Evolutionary conservation across 2,329 filamentous ascomycete species (phyloP), one percentile per base, ranked within the genome.

Genomic region (Clarireedia paspali): DNA sequence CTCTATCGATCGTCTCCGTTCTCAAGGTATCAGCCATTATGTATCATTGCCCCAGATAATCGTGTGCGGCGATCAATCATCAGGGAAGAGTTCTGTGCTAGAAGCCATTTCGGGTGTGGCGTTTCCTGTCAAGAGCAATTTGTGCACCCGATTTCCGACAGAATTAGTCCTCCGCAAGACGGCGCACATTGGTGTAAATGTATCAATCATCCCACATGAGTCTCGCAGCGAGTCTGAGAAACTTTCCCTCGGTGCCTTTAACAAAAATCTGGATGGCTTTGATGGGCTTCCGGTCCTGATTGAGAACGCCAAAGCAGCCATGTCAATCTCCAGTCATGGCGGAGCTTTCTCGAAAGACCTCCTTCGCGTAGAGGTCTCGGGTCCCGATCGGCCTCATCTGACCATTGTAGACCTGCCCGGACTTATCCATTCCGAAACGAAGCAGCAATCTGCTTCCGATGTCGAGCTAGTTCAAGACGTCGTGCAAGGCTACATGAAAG

Each of bases 361-460:
- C 45, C 58, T 62, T 46, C 60, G 60, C 27, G 38, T 65, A 48
- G 59, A 65, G 36, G 48, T 64, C 44, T 62, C 59, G 1, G 62
- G 60, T 14, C 58, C 60, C 0, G 65, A 72, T 7, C 71, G 71
- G n/a, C 75, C 74, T 2, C 75, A 80, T 24, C 70, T 84, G 23
- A 84, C 80, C 0, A 72, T 84, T 34, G 79, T 84, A 2, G 80
- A 84, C 63, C 70, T 84, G 1, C 81, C 80, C 0, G 80, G 80
- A 1, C 67, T 84, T 5, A 78, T 82, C 48, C 72, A 76, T 27
- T 71, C 72, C 0, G 69, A 73, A 6, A 75, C 71, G 14, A 73
- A 73, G 27, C 66, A 74, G 1, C 75, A 81, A 57, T 74, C 73
- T 1, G 68, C 67, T 2, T 63, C 64, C 1, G 78, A 78, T 51